These are phyloP conservation scores for Linnemannia exigua DNA, from an alignment of 192 early-diverging fungal genomes.

Conservation along the genomic window DNA sequence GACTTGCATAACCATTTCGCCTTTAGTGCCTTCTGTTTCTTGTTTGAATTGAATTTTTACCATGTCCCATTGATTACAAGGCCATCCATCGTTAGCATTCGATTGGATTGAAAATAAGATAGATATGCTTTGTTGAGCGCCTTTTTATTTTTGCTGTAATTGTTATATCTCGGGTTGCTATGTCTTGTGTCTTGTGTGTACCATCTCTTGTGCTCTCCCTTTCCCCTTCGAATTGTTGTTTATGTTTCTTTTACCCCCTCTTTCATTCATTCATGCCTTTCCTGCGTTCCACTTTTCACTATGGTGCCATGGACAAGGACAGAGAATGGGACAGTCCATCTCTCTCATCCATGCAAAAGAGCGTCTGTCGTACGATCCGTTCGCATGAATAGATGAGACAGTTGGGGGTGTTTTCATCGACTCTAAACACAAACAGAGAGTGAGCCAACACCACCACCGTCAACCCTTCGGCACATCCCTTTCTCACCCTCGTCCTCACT, in stretches of 20 bases:
- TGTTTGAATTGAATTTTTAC: background rate
- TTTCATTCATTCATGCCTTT: slow-evolving; percentile 7
- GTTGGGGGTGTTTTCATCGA: background rate
- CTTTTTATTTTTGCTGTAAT: no score
- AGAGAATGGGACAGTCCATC: background rate
- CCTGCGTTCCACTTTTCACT: slow-evolving; percentile 2
- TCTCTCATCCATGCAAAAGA: background rate
- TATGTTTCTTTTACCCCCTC: background rate
- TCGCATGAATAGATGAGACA: slow-evolving; percentile 9
- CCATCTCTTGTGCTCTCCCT: no score
- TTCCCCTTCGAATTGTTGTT: background rate
- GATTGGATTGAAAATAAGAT: no score
- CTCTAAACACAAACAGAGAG: background rate
- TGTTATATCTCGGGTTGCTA: no score
- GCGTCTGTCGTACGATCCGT: background rate
- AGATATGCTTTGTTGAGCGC: background rate
- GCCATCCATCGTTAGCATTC: background rate
- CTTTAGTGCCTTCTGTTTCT: background rate
- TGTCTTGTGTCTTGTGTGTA: background rate
- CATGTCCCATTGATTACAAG: background rate
- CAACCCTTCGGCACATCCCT: background rate
- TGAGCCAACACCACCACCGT: background rate
- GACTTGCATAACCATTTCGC: slow-evolving; percentile 6
- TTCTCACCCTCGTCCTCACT: background rate
- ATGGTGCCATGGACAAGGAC: background rate